A percentile compares a stretch with the other conserved stretches of the same genome.
These are phyloP conservation scores for Linnemannia zychae DNA, from an alignment of 192 early-diverging fungal species.

Conservation along the genomic window DNA sequence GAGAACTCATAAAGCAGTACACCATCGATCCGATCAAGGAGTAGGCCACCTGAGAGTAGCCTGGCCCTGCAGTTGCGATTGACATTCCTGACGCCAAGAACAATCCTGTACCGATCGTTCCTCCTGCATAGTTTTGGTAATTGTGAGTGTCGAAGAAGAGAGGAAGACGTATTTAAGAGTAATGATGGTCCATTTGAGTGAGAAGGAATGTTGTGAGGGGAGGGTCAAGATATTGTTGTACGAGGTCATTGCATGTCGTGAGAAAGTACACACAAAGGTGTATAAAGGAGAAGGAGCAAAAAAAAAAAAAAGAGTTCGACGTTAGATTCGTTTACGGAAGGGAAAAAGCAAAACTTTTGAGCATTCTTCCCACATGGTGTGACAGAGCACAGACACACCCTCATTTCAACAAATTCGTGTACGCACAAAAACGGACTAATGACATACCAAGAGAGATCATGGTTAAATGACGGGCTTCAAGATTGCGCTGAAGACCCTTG, in stretches of 20 bases:
- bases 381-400: neutral
- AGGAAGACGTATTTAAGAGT: neutral
- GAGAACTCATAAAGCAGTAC: slow-evolving; percentile 77
- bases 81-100: slow-evolving; percentile 85
- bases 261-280: neutral
- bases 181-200: neutral
- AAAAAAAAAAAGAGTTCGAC: neutral
- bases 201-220: neutral
- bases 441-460: slow-evolving; percentile 76
- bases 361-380: neutral
- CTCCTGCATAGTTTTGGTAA: slow-evolving; percentile 63
- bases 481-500: slow-evolving; percentile 64
- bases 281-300: neutral
- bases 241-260: neutral
- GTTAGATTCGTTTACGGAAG: neutral
- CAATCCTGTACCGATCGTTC: slow-evolving; percentile 83
- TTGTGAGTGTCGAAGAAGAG: neutral
- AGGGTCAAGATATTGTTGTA: neutral
- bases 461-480: slow-evolving; percentile 77
- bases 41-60: slow-evolving; percentile 81
- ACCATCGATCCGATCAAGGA: slow-evolving; percentile 76
- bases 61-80: slow-evolving; percentile 82
- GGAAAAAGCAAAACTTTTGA: neutral
- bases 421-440: neutral
- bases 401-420: no score